Percentiles rank a stretch among this genome's conserved stretches.
phyloP scores from a whole-genome alignment of 148 eudicot species.

The Chenopodium berlandieri region DNA sequence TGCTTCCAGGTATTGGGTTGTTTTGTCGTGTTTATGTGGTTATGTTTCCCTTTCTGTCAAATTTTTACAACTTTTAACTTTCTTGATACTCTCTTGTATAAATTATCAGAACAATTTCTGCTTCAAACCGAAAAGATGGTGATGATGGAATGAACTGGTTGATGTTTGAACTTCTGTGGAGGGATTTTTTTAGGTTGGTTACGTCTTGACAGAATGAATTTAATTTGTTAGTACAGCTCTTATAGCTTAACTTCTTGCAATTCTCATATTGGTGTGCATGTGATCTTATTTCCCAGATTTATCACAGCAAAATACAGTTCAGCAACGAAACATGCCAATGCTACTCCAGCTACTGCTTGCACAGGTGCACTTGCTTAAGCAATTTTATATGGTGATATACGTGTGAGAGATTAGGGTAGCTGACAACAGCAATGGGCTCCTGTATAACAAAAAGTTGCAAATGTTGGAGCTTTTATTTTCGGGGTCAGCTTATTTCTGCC shows the following conservation, averaged over 20 bases:
- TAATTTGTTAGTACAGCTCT: background rate
- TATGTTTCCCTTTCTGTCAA: background rate
- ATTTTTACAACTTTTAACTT: background rate
- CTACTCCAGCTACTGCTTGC: slow-evolving; percentile 81
- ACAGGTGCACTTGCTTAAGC: slow-evolving; percentile 60
- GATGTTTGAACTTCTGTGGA: slow-evolving; percentile 93
- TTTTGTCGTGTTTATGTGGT: background rate
- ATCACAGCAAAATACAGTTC: slow-evolving; percentile 88
- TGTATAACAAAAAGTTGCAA: background rate
- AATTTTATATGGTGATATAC: background rate
- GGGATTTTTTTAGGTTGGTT: slow-evolving; percentile 95
- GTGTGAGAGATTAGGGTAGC: background rate
- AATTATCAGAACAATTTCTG: slow-evolving; percentile 68
- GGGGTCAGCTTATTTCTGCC: slow-evolving; percentile 13
- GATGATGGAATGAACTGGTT: slow-evolving; percentile 89
- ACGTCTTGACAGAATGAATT: slow-evolving; percentile 2
- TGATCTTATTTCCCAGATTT: slow-evolving; percentile 47
- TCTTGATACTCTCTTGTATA: background rate
- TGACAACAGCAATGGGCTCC: background rate
- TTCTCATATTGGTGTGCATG: slow-evolving; percentile 7
- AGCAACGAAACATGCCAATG: slow-evolving; percentile 46
- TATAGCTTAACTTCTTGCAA: background rate
- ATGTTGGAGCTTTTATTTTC: slow-evolving; percentile 1
- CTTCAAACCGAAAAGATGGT: slow-evolving; percentile 64
- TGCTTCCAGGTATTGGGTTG: slow-evolving; percentile 50